phyloP scores from a whole-genome alignment of 2,329 filamentous ascomycete genomes.

The Gremmenia infestans region DNA sequence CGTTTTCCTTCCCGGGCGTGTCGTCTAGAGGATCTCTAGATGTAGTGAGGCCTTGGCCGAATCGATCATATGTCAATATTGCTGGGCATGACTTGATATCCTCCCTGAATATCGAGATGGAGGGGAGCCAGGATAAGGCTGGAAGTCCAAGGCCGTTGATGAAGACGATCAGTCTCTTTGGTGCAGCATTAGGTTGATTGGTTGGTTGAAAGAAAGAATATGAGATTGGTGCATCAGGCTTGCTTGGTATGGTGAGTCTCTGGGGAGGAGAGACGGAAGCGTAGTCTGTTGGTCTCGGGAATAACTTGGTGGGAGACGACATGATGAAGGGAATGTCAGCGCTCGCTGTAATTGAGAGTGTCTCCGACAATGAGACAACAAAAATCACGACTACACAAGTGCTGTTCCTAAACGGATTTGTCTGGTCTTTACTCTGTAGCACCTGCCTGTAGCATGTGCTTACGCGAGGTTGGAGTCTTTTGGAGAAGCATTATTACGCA shows the following conservation, averaged over 20 bases:
- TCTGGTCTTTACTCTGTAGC: no score
- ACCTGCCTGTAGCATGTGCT: no score
- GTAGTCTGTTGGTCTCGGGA: not conserved
- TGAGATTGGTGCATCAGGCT: conserved; percentile 29
- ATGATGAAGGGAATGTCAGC: not conserved
- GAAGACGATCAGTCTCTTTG: conserved; percentile 25
- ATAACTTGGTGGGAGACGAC: not conserved
- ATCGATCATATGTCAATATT: conserved; percentile 33
- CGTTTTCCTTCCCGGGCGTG: conserved; percentile 22
- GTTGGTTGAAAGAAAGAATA: conserved; percentile 27
- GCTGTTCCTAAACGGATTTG: no score
- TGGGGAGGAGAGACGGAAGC: conserved; percentile 1
- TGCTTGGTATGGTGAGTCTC: conserved; percentile 25
- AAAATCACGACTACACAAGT: no score
- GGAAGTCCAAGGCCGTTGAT: conserved; percentile 31
- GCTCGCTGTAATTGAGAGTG: no score
- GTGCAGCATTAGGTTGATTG: conserved; percentile 2
- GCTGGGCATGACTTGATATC: conserved; percentile 20
- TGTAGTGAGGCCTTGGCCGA: conserved; percentile 25
- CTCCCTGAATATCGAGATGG: conserved; percentile 24
- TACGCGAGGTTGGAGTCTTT: no score
- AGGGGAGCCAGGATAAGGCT: conserved; percentile 25
- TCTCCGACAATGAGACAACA: no score
- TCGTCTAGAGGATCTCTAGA: conserved; percentile 22
- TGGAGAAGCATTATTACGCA: no score